These are phyloP conservation scores for Mycena chlorophos DNA, from an alignment of 768 basidiomycete genomes.

Conservation along the genomic window DNA sequence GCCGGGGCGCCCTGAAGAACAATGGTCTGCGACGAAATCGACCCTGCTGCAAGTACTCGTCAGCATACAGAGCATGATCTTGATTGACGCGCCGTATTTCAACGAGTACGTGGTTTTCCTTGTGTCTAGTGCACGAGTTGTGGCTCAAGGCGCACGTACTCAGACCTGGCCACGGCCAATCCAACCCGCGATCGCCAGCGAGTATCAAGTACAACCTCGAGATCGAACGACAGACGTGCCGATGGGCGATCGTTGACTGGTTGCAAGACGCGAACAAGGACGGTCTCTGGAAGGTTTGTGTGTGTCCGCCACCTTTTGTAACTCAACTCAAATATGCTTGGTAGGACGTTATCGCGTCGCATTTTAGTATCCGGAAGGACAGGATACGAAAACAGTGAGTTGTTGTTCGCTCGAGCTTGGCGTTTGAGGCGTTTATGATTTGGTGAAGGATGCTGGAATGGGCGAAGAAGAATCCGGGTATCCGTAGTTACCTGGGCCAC, in stretches of 20 bases:
- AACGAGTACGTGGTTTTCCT: constrained; percentile 52
- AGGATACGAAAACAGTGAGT: constrained; percentile 45
- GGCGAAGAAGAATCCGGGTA: constrained; percentile 29
- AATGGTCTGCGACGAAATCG: constrained; percentile 50
- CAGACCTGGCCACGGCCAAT: constrained; percentile 52
- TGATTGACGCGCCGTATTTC: constrained; percentile 54
- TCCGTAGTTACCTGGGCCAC: constrained; percentile 26
- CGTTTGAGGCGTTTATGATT: neutral
- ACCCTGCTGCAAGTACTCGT: constrained; percentile 58
- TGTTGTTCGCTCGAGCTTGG: neutral
- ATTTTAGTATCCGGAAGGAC: constrained; percentile 44
- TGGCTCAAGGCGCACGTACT: neutral
- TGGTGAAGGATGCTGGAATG: constrained; percentile 35
- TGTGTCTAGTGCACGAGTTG: constrained; percentile 2
- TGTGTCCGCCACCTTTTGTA: neutral
- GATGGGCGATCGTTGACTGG: constrained; percentile 59
- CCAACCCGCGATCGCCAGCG: constrained; percentile 31
- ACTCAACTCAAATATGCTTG: constrained; percentile 3
- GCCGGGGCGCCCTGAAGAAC: constrained; percentile 49
- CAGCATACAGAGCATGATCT: constrained; percentile 60
- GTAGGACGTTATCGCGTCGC: constrained; percentile 52
- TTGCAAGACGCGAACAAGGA: constrained; percentile 41
- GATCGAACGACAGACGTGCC: constrained; percentile 42
- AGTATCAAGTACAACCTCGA: constrained; percentile 51
- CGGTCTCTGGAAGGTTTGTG: constrained; percentile 49